A percentile compares a stretch with the other conserved stretches of the same genome.
phyloP scores from a whole-genome alignment of 805 yeast species.

The Saturnispora silvae region DNA sequence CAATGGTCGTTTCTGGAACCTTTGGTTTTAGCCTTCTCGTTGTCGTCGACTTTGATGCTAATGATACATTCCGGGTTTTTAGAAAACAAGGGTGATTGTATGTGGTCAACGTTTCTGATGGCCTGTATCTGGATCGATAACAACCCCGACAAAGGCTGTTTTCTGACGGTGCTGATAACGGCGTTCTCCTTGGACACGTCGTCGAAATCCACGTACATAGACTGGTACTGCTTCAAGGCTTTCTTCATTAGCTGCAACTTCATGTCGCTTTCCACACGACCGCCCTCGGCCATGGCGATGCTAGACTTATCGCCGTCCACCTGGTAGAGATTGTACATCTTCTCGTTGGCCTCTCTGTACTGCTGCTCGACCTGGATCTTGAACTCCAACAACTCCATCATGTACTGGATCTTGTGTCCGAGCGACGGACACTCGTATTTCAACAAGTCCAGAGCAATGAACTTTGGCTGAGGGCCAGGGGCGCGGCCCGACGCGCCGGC shows the following conservation, averaged over 20 bases:
- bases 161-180: constrained; percentile 57
- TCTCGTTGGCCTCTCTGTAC: constrained; percentile 86
- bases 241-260: constrained; percentile 76
- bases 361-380: constrained; percentile 91
- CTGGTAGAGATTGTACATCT: constrained; percentile 73
- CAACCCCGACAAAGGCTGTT: constrained; percentile 77
- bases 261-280: constrained; percentile 72
- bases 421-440: constrained; percentile 90
- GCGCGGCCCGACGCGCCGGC: constrained; percentile 11
- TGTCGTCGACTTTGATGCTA: constrained; percentile 79
- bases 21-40: constrained; percentile 65
- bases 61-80: constrained; percentile 73
- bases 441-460: constrained; percentile 67
- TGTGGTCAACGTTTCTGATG: constrained; percentile 85
- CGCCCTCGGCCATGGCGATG: constrained; percentile 82
- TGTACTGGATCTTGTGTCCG: constrained; percentile 88
- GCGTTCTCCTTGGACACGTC: constrained; percentile 59
- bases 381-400: constrained; percentile 91
- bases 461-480: constrained; percentile 42
- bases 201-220: constrained; percentile 67
- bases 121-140: constrained; percentile 65
- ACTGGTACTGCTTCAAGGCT: constrained; percentile 78
- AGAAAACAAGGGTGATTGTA: constrained; percentile 70
- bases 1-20: constrained; percentile 69
- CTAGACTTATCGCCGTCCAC: constrained; percentile 85